A percentile compares a stretch with the other conserved stretches of the same genome.
These are phyloP conservation scores for Aspergillus carlsbadensis DNA, from an alignment of 495 filamentous ascomycete genomes.

Conservation along the genomic window DNA sequence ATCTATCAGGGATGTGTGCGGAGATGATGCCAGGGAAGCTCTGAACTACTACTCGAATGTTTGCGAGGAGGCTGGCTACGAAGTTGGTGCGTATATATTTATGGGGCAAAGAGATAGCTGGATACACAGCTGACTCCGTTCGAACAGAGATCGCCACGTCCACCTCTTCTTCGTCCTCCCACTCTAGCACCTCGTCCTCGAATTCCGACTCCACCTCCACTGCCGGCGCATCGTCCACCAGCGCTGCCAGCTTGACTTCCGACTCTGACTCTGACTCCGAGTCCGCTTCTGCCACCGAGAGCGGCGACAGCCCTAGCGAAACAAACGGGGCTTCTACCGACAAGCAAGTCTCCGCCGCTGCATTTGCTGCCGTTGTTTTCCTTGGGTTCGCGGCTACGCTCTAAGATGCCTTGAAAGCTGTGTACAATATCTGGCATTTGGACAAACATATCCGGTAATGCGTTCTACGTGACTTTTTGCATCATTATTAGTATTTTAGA, in stretches of 20 bases:
- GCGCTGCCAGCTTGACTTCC: conserved; percentile 18
- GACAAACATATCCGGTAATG: background rate
- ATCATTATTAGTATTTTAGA: conserved; percentile 2
- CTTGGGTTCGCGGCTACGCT: conserved; percentile 39
- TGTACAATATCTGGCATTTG: conserved; percentile 9
- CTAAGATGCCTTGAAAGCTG: conserved; percentile 18
- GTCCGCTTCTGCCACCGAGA: background rate
- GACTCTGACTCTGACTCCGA: background rate
- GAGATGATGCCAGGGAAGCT: conserved; percentile 26
- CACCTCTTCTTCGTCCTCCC: conserved; percentile 13
- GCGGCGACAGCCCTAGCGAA: background rate
- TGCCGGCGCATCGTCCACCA: conserved; percentile 9
- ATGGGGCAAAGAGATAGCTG: background rate
- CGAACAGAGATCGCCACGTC: conserved; percentile 8
- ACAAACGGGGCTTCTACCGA: conserved; percentile 25
- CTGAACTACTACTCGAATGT: conserved; percentile 33
- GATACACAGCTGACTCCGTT: conserved; percentile 3
- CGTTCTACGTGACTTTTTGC: conserved; percentile 8
- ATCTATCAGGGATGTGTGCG: conserved; percentile 28
- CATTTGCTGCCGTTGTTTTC: conserved; percentile 40
- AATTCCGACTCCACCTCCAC: conserved; percentile 7
- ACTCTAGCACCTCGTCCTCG: conserved; percentile 10
- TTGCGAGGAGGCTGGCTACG: conserved; percentile 32
- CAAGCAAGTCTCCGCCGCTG: conserved; percentile 35
- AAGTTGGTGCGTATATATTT: conserved; percentile 30